These are phyloP conservation scores for Evansstolkia leycettana DNA, from an alignment of 495 filamentous ascomycete species.

Conservation along the genomic window DNA sequence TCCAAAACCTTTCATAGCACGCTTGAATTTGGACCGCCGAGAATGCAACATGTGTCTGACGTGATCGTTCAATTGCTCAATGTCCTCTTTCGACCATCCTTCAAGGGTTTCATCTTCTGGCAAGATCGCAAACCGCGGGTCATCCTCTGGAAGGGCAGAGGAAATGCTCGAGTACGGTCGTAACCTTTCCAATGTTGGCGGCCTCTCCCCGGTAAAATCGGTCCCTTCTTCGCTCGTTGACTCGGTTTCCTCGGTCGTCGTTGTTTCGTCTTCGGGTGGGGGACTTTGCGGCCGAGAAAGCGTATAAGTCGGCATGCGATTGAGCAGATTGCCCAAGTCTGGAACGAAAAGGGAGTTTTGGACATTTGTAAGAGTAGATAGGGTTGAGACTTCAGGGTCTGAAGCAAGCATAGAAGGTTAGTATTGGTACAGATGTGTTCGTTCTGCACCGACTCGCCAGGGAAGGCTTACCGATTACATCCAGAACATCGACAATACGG, in stretches of 20 bases:
- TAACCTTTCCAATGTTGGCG: slow-evolving; percentile 14
- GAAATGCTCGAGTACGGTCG: slow-evolving; percentile 20
- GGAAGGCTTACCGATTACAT: slow-evolving; percentile 50
- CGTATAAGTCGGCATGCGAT: slow-evolving; percentile 61
- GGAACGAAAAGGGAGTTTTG: slow-evolving; percentile 70
- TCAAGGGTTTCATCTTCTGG: slow-evolving; percentile 29
- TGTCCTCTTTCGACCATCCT: slow-evolving; percentile 58
- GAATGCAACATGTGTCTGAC: slow-evolving; percentile 77
- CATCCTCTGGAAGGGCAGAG: slow-evolving; percentile 12
- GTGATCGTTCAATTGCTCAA: slow-evolving; percentile 63
- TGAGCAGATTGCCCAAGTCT: slow-evolving; percentile 52
- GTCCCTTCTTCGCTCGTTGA: slow-evolving; percentile 14
- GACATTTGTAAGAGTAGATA: slow-evolving; percentile 67
- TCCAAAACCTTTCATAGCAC: slow-evolving; percentile 59
- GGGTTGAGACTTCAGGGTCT: slow-evolving; percentile 65
- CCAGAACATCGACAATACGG: slow-evolving; percentile 54
- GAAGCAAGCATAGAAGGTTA: no score
- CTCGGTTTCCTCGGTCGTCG: slow-evolving; percentile 18
- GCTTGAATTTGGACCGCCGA: slow-evolving; percentile 59
- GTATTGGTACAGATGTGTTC: no score
- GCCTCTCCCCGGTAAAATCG: slow-evolving; percentile 11
- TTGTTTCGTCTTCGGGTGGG: slow-evolving; percentile 18
- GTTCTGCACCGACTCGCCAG: no score
- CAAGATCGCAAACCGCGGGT: slow-evolving; percentile 26
- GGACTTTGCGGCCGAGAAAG: slow-evolving; percentile 39